Evolutionary conservation across 148 eudicot species (phyloP), one percentile per base, ranked within the genome.

Genomic region (Vaccinium vitisidaea): DNA sequence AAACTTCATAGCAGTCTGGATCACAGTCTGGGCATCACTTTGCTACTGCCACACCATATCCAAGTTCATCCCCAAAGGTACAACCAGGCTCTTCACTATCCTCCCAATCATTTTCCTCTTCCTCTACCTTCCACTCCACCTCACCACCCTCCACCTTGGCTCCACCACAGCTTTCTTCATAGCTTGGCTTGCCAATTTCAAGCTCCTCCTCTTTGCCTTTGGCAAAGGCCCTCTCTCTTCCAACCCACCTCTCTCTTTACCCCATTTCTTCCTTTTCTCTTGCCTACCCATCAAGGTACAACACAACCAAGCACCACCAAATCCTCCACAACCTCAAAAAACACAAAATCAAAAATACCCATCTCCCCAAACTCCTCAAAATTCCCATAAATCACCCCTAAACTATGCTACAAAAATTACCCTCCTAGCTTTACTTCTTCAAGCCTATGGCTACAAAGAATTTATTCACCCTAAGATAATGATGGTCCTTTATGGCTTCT

Each of bases 141-240:
- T 89, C 55, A 75, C 69, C 82, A 67, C 93, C 55, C n/a, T 90
- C 39, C 85, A 88, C 81, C 86, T 89, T 76, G 85, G 84, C 39
- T 80, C 83, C 58, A 77, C 81, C 52, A 79, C 88, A 25, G 67
- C 77, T 53, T 91, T 89, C 89, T 87, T 85, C 82, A 83, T 88
- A 21, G n/a, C 90, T 30, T 91, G 93, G 93, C 89, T 91, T 27
- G 88, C 88, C 52, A 89, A 76, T 74, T 91, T 91, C 89, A 91
- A 90, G 58, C 87, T 85, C 83, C 84, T 85, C 73, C 86, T 90
- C 43, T 90, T 86, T 36, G 81, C 93, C 53, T 91, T 86, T 58
- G 83, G 76, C 18, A 43, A 58, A 12, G 90, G 90, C 15, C 86
- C 86, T 63, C 71, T 84, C 32, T 32, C 63, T 3, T 23, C 75